Base-by-base conservation (phyloP, 2,329 filamentous ascomycete species). In the Alternaria dauci region DNA sequence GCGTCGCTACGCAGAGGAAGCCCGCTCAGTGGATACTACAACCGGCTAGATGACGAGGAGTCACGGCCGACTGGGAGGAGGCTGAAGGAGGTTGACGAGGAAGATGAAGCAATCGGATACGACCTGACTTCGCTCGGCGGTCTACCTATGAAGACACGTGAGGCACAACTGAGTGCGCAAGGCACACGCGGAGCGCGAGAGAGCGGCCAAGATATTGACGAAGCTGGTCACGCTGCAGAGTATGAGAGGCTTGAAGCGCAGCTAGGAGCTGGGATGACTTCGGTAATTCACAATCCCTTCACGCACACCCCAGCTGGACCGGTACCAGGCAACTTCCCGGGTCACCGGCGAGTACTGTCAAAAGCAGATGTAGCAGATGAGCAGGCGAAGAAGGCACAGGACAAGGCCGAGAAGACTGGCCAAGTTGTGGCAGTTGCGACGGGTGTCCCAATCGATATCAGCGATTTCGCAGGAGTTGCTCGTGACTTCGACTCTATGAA, bases 371-470 rank as follows among this genome's bases (percentile, higher is more conserved):
- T 67, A 8, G 60, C 61, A 16, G 64, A 65, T 5, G 50, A 58
- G 3, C 55, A 72, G 26, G 72, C 74, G 7, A 67, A 76, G 28
- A 73, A 78, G 38, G 81, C 79, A 3, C 79, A 81, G 55, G 73
- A 76, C 46, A 76, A 80, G 32, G 81, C 81, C 2, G 76, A 82
- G 34, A 77, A 81, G 63, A 79, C 75, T 5, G 80, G 80, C 5
- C 77, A 73, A 36, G 81, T 84, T 23, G 75, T 83, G 16, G 80
- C 80, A 34, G 72, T 83, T 30, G 58, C 78, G 55, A 76, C 78
- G 56, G 79, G 81, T 38, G 62, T 75, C 23, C 71, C 75, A 6
- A 72, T 83, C 4, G 81, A 83, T 52, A 76, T 83, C 58, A 83
- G 80, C 57, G 77, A 77, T 34, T 65, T 67, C 12, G 70, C 79